Evolutionary conservation across 164 flowering plant genomes (phyloP).

Genomic region (Akebia trifoliata): DNA sequence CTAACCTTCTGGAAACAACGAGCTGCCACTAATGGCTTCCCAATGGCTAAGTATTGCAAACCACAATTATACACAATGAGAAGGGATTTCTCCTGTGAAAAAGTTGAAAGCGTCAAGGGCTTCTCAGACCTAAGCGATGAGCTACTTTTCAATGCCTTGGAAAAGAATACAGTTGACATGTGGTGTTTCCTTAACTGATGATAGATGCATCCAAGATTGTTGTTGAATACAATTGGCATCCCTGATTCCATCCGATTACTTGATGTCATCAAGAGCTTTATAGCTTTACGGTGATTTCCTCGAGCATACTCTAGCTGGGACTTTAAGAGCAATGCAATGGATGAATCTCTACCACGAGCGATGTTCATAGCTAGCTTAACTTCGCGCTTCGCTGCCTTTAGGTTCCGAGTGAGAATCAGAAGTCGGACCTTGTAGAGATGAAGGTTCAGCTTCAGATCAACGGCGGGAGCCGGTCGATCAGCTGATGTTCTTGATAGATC

Average conservation of each 20-base stretch:
- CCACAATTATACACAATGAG: slow-evolving; percentile 78
- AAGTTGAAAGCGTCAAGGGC: slow-evolving; percentile 48
- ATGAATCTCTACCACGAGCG: slow-evolving; percentile 76
- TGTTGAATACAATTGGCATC: slow-evolving; percentile 60
- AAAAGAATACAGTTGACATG: slow-evolving; percentile 54
- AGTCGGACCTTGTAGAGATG: slow-evolving; percentile 82
- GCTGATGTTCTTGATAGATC: slow-evolving; percentile 40
- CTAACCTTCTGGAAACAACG: slow-evolving; percentile 76
- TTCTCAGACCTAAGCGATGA: slow-evolving; percentile 62
- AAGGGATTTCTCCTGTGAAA: slow-evolving; percentile 79
- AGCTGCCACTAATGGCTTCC: slow-evolving; percentile 82
- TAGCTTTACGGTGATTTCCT: slow-evolving; percentile 81
- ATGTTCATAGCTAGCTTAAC: slow-evolving; percentile 85
- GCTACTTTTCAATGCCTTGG: slow-evolving; percentile 65
- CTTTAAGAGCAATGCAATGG: slow-evolving; percentile 77
- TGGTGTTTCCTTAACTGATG: slow-evolving; percentile 67
- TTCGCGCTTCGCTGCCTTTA: slow-evolving; percentile 87
- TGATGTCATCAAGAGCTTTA: slow-evolving; percentile 77
- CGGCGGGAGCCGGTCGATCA: slow-evolving; percentile 43
- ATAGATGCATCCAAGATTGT: slow-evolving; percentile 82
- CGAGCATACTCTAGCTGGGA: slow-evolving; percentile 94
- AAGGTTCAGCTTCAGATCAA: slow-evolving; percentile 70
- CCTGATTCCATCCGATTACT: slow-evolving; percentile 52
- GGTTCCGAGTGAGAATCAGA: slow-evolving; percentile 73
- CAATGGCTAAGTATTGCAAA: slow-evolving; percentile 68